Evolutionary conservation across 495 filamentous ascomycete genomes (phyloP).

Genomic region (Neurospora sp.): DNA sequence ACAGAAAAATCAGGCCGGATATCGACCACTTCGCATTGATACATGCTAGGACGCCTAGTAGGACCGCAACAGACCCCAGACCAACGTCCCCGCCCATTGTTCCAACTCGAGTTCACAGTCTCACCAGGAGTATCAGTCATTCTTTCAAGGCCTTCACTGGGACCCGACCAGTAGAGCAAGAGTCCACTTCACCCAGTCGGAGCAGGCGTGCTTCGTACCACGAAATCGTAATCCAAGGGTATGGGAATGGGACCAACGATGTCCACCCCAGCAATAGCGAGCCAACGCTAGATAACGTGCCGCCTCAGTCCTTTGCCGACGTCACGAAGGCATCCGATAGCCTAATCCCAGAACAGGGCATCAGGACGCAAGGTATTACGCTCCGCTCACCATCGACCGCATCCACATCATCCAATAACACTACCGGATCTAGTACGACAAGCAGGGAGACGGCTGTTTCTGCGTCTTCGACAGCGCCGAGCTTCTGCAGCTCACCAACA

Average conservation of each 20-base stretch:
- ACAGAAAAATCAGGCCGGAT: conserved; percentile 29
- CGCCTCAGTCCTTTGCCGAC: not conserved
- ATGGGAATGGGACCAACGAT: conserved; percentile 32
- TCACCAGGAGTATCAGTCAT: conserved; percentile 21
- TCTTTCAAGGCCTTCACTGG: conserved; percentile 19
- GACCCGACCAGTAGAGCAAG: conserved; percentile 6
- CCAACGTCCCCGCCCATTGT: conserved; percentile 1
- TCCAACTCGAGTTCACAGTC: conserved; percentile 13
- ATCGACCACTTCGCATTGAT: conserved; percentile 30
- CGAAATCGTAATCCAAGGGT: conserved; percentile 32
- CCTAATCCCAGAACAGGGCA: not conserved
- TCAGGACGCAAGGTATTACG: conserved; percentile 7
- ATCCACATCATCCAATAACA: conserved; percentile 14
- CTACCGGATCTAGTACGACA: conserved; percentile 13
- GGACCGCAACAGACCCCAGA: not conserved
- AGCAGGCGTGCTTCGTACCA: conserved; percentile 17
- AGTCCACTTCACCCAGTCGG: conserved; percentile 1
- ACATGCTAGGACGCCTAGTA: conserved; percentile 7
- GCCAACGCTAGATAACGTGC: not conserved
- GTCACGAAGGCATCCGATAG: not conserved
- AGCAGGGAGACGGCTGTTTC: conserved; percentile 4
- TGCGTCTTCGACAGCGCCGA: conserved; percentile 7
- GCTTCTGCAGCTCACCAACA: not conserved
- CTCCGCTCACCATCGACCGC: conserved; percentile 18
- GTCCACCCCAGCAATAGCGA: conserved; percentile 8